Evolutionary conservation across 208 protist species (phyloP).

Genomic region (Strigomonas culicis): DNA sequence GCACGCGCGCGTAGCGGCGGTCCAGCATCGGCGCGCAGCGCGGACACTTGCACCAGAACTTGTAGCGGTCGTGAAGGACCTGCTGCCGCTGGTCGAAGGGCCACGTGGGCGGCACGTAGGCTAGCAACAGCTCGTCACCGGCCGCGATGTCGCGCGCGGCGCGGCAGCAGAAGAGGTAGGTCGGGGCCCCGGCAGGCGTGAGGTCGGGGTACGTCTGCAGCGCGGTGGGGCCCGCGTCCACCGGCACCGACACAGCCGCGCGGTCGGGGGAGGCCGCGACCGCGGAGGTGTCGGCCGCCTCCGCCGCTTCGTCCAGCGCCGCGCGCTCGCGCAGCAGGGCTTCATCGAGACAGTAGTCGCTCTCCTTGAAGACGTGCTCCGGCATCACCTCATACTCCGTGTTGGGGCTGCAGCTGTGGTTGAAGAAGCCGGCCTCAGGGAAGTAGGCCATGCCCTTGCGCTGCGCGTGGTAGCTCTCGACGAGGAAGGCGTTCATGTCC

Average conservation of each 20-base stretch:
- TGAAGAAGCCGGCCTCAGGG: conserved; percentile 82
- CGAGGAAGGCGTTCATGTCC: conserved; percentile 85
- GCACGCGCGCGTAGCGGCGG: conserved; percentile 48
- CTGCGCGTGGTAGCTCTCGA: conserved; percentile 78
- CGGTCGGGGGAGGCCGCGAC: background rate
- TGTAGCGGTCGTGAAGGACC: conserved; percentile 89
- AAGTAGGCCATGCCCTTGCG: conserved; percentile 89
- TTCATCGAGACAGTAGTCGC: conserved; percentile 77
- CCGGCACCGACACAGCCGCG: background rate
- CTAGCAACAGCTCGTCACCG: conserved; percentile 77
- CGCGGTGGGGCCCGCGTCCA: background rate
- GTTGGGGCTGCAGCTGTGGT: conserved; percentile 87
- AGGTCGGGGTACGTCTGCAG: conserved; percentile 19
- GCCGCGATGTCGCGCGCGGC: conserved; percentile 65
- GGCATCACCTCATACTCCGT: conserved; percentile 82
- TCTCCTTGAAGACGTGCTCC: conserved; percentile 68
- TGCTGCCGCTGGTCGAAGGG: conserved; percentile 88
- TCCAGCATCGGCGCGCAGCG: conserved; percentile 73
- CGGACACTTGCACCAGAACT: conserved; percentile 87
- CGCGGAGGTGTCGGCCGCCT: background rate
- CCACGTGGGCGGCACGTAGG: conserved; percentile 81
- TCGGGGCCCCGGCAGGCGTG: conserved; percentile 40
- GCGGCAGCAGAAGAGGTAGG: conserved; percentile 86
- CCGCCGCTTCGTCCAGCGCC: background rate
- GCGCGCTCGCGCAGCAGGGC: background rate